phyloP scores from a whole-genome alignment of 345 rosid genomes.

The Lumnitzera littorea region DNA sequence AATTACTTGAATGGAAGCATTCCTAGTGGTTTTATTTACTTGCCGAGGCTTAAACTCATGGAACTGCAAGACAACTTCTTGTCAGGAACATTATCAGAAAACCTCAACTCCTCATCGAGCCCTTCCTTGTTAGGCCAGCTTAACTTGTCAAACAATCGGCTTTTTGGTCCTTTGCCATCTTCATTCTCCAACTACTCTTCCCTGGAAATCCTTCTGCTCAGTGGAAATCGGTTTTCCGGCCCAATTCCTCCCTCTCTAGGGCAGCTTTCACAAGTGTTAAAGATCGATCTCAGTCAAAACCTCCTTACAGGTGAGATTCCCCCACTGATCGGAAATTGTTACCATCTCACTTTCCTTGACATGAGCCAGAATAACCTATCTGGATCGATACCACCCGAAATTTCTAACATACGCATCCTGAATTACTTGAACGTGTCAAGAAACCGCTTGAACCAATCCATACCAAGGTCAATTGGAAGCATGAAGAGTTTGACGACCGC shows the following conservation, averaged over 20 bases:
- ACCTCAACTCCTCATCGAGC: conserved; percentile 20
- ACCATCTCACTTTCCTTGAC: conserved; percentile 41
- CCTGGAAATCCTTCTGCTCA: conserved; percentile 63
- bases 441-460: conserved; percentile 52
- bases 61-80: conserved; percentile 78
- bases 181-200: conserved; percentile 55
- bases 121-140: conserved; percentile 39
- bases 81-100: conserved; percentile 38
- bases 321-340: conserved; percentile 50
- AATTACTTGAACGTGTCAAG: conserved; percentile 82
- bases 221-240: conserved; percentile 60
- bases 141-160: conserved; percentile 65
- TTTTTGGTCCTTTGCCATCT: conserved; percentile 60
- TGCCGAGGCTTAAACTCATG: conserved; percentile 55
- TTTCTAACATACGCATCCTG: conserved; percentile 46
- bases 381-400: conserved; percentile 51
- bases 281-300: conserved; percentile 68
- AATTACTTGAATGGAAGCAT: conserved; percentile 70
- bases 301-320: conserved; percentile 69
- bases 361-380: conserved; percentile 61
- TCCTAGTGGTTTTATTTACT: conserved; percentile 62
- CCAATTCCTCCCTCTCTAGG: conserved; percentile 65
- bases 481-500: conserved; percentile 77
- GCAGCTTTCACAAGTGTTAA: conserved; percentile 34
- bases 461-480: conserved; percentile 57